Evolutionary conservation across 2,329 filamentous ascomycete species (phyloP).

Genomic region (Fusarium vanettenii): DNA sequence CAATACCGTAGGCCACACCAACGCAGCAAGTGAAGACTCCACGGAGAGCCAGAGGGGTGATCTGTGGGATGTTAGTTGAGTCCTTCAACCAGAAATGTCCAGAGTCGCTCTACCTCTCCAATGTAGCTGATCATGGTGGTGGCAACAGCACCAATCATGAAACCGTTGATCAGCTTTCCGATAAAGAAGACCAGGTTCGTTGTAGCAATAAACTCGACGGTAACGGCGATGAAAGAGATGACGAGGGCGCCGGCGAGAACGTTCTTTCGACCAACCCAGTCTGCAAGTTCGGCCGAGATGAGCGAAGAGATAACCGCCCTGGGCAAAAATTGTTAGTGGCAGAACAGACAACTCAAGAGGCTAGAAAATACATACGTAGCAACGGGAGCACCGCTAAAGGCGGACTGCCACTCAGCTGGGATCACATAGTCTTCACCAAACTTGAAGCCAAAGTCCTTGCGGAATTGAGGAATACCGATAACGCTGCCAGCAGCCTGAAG

Average conservation of each 20-base stretch:
- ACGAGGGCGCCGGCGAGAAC: constrained; percentile 5
- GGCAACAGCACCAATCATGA: constrained; percentile 17
- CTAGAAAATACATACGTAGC: constrained; percentile 23
- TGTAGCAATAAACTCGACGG: constrained; percentile 18
- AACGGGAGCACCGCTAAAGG: constrained; percentile 28
- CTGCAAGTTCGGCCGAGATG: constrained; percentile 18
- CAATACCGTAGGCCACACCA: constrained; percentile 20
- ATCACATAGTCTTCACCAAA: constrained; percentile 24
- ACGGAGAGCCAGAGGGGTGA: constrained; percentile 21
- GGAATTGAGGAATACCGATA: constrained; percentile 29
- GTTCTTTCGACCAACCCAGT: constrained; percentile 20
- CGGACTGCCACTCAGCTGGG: constrained; percentile 30
- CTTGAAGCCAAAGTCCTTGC: constrained; percentile 29
- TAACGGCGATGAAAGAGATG: constrained; percentile 7
- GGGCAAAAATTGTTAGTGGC: background rate
- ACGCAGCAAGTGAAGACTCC: constrained; percentile 24
- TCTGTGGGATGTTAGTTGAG: background rate
- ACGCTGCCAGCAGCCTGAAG: constrained; percentile 27
- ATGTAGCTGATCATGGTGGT: constrained; percentile 27
- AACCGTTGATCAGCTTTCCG: constrained; percentile 21
- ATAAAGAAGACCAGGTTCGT: constrained; percentile 18
- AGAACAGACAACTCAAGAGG: background rate
- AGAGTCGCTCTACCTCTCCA: constrained; percentile 9
- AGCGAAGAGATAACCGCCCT: constrained; percentile 20
- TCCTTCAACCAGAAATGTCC: background rate